These are phyloP conservation scores for Wallacemonas sp. DNA, from an alignment of 208 protist species.

Conservation along the genomic window DNA sequence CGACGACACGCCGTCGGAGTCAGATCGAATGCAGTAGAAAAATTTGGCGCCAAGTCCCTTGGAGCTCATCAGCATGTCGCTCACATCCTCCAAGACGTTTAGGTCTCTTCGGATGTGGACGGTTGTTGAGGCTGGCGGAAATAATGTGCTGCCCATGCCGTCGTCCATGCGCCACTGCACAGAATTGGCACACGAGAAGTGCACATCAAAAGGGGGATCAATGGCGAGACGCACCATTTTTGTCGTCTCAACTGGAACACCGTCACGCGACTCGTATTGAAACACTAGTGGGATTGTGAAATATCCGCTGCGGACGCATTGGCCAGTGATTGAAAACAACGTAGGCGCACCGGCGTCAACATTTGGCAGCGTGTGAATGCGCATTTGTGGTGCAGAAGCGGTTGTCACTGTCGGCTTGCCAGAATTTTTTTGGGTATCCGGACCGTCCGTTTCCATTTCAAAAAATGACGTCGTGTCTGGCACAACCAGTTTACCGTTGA, in stretches of 20 bases:
- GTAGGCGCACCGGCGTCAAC: conserved; percentile 17
- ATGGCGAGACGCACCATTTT: conserved; percentile 29
- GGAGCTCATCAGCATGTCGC: conserved; percentile 23
- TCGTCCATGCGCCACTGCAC: conserved; percentile 12
- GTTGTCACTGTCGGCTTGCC: background rate
- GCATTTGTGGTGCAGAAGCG: too few relatives aligned
- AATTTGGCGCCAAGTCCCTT: conserved; percentile 44
- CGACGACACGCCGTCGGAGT: conserved; percentile 23
- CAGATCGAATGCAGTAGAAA: conserved; percentile 27
- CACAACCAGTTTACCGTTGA: conserved; percentile 35
- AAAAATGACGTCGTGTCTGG: conserved; percentile 29
- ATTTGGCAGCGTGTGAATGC: conserved; percentile 21
- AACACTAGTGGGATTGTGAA: conserved; percentile 35
- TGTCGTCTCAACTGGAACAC: conserved; percentile 19
- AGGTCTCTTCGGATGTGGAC: conserved; percentile 32
- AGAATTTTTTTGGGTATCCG: conserved; percentile 13
- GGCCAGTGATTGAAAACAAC: conserved; percentile 21
- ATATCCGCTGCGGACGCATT: conserved; percentile 34
- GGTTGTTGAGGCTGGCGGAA: conserved; percentile 21
- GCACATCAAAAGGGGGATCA: conserved; percentile 38
- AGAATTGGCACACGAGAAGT: conserved; percentile 24
- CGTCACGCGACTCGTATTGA: conserved; percentile 29
- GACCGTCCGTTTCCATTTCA: conserved; percentile 19
- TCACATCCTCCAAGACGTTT: conserved; percentile 38
- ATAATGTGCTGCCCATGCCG: conserved; percentile 12